Evolutionary conservation across 2,329 filamentous ascomycete species (phyloP).

Genomic region (Aspergillus hiratsukae): DNA sequence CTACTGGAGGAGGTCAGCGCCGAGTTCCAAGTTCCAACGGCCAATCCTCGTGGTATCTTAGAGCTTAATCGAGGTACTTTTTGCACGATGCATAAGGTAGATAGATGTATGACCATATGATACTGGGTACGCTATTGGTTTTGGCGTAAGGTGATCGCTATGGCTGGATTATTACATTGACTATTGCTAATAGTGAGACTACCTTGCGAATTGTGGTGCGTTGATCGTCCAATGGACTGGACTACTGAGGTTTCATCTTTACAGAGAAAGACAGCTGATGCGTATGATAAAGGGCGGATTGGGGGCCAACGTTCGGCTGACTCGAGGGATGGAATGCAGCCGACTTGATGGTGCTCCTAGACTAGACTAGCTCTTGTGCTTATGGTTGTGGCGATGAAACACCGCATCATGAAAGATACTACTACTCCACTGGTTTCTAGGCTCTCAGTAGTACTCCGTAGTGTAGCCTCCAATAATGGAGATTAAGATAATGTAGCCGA

Average conservation of each 20-base stretch:
- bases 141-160: background rate
- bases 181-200: background rate
- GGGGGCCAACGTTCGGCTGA: slow-evolving; percentile 1
- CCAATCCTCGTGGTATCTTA: background rate
- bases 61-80: background rate
- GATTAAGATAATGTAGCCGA: background rate
- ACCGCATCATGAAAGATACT: too few relatives aligned
- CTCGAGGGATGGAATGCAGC: slow-evolving; percentile 5
- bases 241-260: background rate
- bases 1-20: too few relatives aligned
- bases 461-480: background rate
- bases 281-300: background rate
- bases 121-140: background rate
- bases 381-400: background rate
- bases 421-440: background rate
- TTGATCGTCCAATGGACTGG: background rate
- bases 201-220: background rate
- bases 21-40: background rate
- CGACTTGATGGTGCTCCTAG: background rate
- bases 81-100: too few relatives aligned
- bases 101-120: background rate
- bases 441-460: background rate
- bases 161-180: background rate
- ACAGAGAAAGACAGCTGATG: background rate
- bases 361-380: too few relatives aligned